phyloP scores from a whole-genome alignment of 257 asterid genomes.

The Cruciata laevipes region DNA sequence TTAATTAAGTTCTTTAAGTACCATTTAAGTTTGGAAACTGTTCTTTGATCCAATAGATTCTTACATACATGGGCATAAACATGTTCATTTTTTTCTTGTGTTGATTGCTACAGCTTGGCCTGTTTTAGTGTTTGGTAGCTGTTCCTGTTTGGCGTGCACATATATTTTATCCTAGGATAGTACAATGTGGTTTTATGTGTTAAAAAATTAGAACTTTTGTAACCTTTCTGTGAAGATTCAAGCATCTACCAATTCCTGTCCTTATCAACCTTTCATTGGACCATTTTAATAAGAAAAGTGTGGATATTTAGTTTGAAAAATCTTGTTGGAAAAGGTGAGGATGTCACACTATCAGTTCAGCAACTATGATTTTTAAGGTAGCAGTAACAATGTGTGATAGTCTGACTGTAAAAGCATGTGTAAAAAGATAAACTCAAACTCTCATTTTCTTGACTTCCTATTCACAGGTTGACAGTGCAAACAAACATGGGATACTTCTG shows the following conservation, averaged over 20 bases:
- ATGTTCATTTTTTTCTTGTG: background rate
- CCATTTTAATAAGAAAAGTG: background rate
- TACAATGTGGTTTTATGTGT: background rate
- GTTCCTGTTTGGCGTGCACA: background rate
- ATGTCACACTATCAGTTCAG: background rate
- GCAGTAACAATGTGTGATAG: conserved; percentile 18
- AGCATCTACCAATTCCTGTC: background rate
- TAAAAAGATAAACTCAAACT: conserved; percentile 1
- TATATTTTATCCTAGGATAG: background rate
- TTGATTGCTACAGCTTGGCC: background rate
- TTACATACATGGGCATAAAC: background rate
- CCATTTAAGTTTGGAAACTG: background rate
- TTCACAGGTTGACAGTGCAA: conserved; percentile 76
- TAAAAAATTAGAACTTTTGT: background rate
- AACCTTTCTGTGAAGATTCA: background rate
- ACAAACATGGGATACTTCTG: conserved; percentile 76
- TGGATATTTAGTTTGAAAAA: background rate
- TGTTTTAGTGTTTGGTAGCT: background rate
- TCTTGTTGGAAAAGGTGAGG: background rate
- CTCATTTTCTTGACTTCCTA: background rate
- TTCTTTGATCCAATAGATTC: background rate
- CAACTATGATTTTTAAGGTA: background rate
- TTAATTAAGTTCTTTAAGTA: background rate
- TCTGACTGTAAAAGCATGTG: conserved; percentile 21
- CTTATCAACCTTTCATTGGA: background rate